A percentile compares a stretch with the other conserved stretches of the same genome.
These are phyloP conservation scores for Colletotrichum sp. DNA, from an alignment of 2,329 filamentous ascomycete genomes.

Conservation along the genomic window DNA sequence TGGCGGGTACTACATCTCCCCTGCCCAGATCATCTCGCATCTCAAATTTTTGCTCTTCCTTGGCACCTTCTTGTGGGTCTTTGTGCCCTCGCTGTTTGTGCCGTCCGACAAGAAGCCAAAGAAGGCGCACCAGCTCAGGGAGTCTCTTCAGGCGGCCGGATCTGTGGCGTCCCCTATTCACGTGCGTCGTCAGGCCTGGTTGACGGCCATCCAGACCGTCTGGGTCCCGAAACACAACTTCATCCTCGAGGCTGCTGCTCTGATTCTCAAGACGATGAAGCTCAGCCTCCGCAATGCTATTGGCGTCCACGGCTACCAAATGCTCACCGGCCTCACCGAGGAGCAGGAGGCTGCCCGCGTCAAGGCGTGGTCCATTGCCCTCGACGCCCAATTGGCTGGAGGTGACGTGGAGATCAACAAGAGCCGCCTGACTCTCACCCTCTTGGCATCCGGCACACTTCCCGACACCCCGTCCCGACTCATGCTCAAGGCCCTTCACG, in stretches of 20 bases:
- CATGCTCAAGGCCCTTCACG: slow-evolving; percentile 92
- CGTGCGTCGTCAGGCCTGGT: slow-evolving; percentile 87
- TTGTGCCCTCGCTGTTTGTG: slow-evolving; percentile 59
- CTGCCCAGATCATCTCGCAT: slow-evolving; percentile 50
- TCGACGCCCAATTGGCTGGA: slow-evolving; percentile 91
- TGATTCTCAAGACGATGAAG: slow-evolving; percentile 81
- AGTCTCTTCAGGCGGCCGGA: slow-evolving; percentile 59
- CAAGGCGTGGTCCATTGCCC: slow-evolving; percentile 91
- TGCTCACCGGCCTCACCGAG: slow-evolving; percentile 78
- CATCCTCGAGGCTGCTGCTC: slow-evolving; percentile 81
- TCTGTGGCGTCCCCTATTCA: slow-evolving; percentile 83
- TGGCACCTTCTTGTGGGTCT: slow-evolving; percentile 58
- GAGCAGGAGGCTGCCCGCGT: slow-evolving; percentile 87
- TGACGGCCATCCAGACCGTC: slow-evolving; percentile 89
- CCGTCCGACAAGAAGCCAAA: slow-evolving; percentile 54
- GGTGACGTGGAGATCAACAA: slow-evolving; percentile 90
- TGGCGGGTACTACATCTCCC: slow-evolving; percentile 57
- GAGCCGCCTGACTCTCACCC: slow-evolving; percentile 81
- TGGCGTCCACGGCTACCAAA: slow-evolving; percentile 77
- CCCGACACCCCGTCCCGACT: slow-evolving; percentile 82
- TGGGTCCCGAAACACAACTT: slow-evolving; percentile 91
- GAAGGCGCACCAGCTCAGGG: slow-evolving; percentile 38
- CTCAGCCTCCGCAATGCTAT: slow-evolving; percentile 80
- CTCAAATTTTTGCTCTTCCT: slow-evolving; percentile 59
- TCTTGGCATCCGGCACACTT: slow-evolving; percentile 86